Conservation (phyloP, 2,329 filamentous ascomycete genomes). For the Hypocreales sp. region DNA sequence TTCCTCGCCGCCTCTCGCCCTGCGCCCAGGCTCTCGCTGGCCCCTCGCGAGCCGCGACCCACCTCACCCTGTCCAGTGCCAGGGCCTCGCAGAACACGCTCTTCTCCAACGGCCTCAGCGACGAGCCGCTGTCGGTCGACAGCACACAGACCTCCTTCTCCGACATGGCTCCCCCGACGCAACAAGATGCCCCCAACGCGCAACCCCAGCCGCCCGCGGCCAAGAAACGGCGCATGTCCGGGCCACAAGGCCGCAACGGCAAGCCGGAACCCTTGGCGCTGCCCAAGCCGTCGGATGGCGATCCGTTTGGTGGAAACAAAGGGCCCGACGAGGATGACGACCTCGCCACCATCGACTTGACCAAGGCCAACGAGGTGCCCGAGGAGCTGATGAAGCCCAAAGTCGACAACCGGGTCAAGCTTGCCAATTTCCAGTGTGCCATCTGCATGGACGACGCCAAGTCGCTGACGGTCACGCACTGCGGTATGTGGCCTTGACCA, state of each 20-base stretch:
- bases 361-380: slow-evolving; percentile 26
- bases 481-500: slow-evolving; percentile 44
- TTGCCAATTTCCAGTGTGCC: slow-evolving; percentile 45
- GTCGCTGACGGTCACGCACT: slow-evolving; percentile 46
- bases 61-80: no score
- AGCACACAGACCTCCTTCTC: slow-evolving; percentile 13
- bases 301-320: slow-evolving; percentile 12
- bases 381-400: slow-evolving; percentile 26
- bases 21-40: slow-evolving; percentile 6
- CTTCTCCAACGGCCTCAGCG: slow-evolving; percentile 13
- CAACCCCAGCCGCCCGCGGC: slow-evolving; percentile 4
- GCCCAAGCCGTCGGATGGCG: slow-evolving; percentile 7
- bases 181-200: neutral
- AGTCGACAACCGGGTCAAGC: slow-evolving; percentile 32
- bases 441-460: slow-evolving; percentile 51
- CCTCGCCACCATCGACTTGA: slow-evolving; percentile 18
- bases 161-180: slow-evolving; percentile 5
- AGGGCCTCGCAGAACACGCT: slow-evolving; percentile 11
- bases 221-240: slow-evolving; percentile 11
- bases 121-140: slow-evolving; percentile 8
- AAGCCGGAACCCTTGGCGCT: slow-evolving; percentile 1
- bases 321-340: slow-evolving; percentile 7
- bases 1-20: slow-evolving; percentile 3
- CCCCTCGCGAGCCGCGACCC: slow-evolving; percentile 8
- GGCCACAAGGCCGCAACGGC: neutral